Evolutionary conservation across 257 asterid genomes (phyloP).

Genomic region (Phtheirospermum japonicum): DNA sequence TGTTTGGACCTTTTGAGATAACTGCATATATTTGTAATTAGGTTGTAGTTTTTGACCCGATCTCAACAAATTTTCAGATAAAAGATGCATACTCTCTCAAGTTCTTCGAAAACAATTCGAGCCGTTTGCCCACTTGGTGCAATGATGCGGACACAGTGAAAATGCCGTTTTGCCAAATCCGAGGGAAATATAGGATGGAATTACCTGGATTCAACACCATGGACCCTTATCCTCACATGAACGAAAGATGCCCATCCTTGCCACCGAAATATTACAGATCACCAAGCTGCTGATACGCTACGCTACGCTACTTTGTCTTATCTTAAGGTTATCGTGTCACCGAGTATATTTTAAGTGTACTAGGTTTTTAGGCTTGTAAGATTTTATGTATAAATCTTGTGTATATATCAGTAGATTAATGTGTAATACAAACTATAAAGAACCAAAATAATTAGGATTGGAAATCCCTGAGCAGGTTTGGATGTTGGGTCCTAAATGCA

Average conservation of each 20-base stretch:
- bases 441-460: slow-evolving; percentile 29
- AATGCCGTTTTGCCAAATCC: slow-evolving; percentile 86
- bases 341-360: neutral
- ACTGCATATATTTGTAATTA: neutral
- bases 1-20: neutral
- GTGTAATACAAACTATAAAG: slow-evolving; percentile 1
- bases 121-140: slow-evolving; percentile 91
- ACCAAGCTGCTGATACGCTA: slow-evolving; percentile 50
- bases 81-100: slow-evolving; percentile 83
- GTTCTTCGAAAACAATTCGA: slow-evolving; percentile 64
- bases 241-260: slow-evolving; percentile 84
- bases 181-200: slow-evolving; percentile 82
- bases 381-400: slow-evolving; percentile 12
- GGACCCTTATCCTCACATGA: slow-evolving; percentile 78
- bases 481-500: neutral
- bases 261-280: slow-evolving; percentile 70
- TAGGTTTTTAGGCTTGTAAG: slow-evolving; percentile 19
- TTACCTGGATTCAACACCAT: slow-evolving; percentile 76
- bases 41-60: neutral
- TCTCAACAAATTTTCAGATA: slow-evolving; percentile 56
- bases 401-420: slow-evolving; percentile 13
- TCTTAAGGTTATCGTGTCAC: slow-evolving; percentile 4
- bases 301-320: slow-evolving; percentile 22
- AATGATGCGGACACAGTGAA: slow-evolving; percentile 71
- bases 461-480: slow-evolving; percentile 36